Percentiles rank a stretch among this genome's conserved stretches.
Evolutionary conservation across 495 filamentous ascomycete genomes (phyloP).

Genomic region (Penicillium nucicola): DNA sequence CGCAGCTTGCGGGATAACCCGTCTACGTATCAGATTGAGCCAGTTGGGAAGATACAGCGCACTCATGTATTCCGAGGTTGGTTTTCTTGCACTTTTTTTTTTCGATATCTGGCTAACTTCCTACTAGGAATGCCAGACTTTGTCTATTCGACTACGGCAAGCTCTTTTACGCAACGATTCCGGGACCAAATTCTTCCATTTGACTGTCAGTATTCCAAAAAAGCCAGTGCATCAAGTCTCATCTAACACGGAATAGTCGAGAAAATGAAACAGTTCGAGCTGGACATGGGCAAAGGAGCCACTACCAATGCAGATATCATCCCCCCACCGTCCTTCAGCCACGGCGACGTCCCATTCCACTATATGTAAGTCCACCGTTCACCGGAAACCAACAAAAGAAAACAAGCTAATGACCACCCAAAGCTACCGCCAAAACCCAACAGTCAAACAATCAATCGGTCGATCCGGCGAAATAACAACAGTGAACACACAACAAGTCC

Average conservation of each 20-base stretch:
- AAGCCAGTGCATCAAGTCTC: neutral
- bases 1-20: constrained; percentile 70
- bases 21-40: constrained; percentile 64
- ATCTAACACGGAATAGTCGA: constrained; percentile 42
- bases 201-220: constrained; percentile 47
- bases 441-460: constrained; percentile 51
- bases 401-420: constrained; percentile 5
- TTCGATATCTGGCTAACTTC: neutral
- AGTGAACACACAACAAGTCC: constrained; percentile 48
- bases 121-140: constrained; percentile 64
- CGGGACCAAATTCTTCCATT: constrained; percentile 61
- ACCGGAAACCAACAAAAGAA: neutral
- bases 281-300: constrained; percentile 61
- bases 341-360: constrained; percentile 64
- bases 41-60: constrained; percentile 67
- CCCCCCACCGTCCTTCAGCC: constrained; percentile 73
- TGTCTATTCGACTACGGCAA: constrained; percentile 61
- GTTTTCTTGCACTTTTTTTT: neutral
- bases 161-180: constrained; percentile 63
- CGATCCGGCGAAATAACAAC: constrained; percentile 47
- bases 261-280: constrained; percentile 69
- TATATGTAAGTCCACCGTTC: constrained; percentile 39
- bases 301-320: constrained; percentile 64
- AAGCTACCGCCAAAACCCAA: constrained; percentile 59
- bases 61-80: constrained; percentile 85